Evolutionary conservation across 129 eudicot genomes (phyloP), one percentile per base, ranked within the genome.

Genomic region (Erigeron canadensis): DNA sequence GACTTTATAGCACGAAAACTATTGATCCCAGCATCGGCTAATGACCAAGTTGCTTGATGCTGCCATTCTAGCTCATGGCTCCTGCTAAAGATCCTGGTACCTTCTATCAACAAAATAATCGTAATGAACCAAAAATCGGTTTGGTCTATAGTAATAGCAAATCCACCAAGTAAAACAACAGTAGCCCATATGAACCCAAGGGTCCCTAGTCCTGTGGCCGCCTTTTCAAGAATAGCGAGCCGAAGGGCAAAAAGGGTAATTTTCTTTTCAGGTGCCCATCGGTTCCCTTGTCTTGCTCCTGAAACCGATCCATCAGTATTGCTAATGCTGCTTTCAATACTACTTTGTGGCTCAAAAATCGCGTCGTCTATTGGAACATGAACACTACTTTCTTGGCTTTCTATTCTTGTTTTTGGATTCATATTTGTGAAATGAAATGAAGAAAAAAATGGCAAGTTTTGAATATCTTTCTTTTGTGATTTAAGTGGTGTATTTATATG

Each of bases 41-140:
- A 37, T 7, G 94, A 80, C 97, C 97, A 90, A 8, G 99, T 95
- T 38, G 99, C 82, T 75, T 95, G 99, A 37, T 90, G 99, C 74
- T 95, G 99, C 97, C 96, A 88, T 54, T 95, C 99, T 41, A 95
- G 99, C 88, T 95, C 99, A 38, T 81, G 99, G 54, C 97, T 90
- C 53, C 99, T 63, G 81, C 99, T 84, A 66, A 90, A 95, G 19
- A 95, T 95, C 41, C 99, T 43, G 1, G 96, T 79, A 4, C 97
- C 96, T 66, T 95, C 99, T 18, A 88, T 88, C 71, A 88, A 47
- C 16, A 95, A 53, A 46, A 95, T 95, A 41, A 86, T 66, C 1
- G 97, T 90, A 6, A 95, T 83, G 81, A 87, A 73, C 97, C 97
- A 90, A 69, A 90, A 95, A 47, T 95, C 97, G 2, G 99, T 79